phyloP scores from a whole-genome alignment of 768 basidiomycete species.

The Sistotremastrum suecicum region DNA sequence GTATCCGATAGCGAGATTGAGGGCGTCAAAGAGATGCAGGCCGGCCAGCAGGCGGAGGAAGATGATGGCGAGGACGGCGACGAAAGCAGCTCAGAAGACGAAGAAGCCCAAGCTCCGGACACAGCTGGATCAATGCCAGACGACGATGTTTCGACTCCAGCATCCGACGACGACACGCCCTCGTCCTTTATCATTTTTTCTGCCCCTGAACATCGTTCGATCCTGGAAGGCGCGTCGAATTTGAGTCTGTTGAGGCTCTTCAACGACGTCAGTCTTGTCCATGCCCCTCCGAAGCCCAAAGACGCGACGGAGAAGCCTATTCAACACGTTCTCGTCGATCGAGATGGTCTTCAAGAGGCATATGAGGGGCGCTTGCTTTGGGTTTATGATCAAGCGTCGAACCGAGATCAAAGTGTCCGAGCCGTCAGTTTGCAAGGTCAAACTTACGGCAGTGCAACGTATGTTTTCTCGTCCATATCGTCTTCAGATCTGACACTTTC shows the following conservation, averaged over 20 bases:
- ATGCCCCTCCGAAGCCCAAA: slow-evolving; percentile 34
- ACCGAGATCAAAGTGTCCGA: slow-evolving; percentile 50
- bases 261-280: slow-evolving; percentile 56
- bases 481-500: slow-evolving; percentile 3
- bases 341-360: slow-evolving; percentile 55
- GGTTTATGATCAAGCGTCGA: slow-evolving; percentile 61
- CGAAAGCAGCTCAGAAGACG: slow-evolving; percentile 13
- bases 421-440: slow-evolving; percentile 49
- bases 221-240: slow-evolving; percentile 44
- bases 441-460: slow-evolving; percentile 70
- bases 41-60: slow-evolving; percentile 13
- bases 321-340: slow-evolving; percentile 46
- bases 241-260: slow-evolving; percentile 50
- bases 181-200: slow-evolving; percentile 35
- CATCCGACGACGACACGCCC: slow-evolving; percentile 6
- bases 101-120: slow-evolving; percentile 16
- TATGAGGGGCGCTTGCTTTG: slow-evolving; percentile 57
- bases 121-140: slow-evolving; percentile 19
- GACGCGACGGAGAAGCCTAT: slow-evolving; percentile 28
- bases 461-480: slow-evolving; percentile 15
- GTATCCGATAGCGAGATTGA: slow-evolving; percentile 9
- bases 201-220: slow-evolving; percentile 23
- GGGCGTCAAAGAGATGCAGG: slow-evolving; percentile 13
- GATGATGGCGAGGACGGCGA: slow-evolving; percentile 8
- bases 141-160: slow-evolving; percentile 4